Evolutionary conservation across 129 eudicot species (phyloP).

Genomic region (Flaveria linearis): DNA sequence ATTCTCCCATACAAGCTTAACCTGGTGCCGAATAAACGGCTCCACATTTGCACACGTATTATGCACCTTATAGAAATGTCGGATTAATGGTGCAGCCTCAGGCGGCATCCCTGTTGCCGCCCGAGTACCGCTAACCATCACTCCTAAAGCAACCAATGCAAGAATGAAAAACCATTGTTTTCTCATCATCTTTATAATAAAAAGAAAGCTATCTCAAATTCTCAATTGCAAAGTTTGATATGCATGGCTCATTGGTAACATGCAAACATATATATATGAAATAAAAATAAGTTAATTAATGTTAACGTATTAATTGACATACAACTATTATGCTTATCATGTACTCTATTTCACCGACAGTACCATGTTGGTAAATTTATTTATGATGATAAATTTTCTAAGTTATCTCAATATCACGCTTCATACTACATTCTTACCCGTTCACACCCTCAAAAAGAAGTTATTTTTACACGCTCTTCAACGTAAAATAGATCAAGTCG

Average conservation of each 20-base stretch:
- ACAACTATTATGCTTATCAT: slow-evolving; percentile 35
- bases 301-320: background rate
- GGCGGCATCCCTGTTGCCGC: slow-evolving; percentile 67
- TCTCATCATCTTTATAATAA: slow-evolving; percentile 31
- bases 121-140: slow-evolving; percentile 31
- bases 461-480: slow-evolving; percentile 16
- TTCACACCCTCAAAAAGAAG: slow-evolving; percentile 1
- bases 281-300: background rate
- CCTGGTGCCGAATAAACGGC: slow-evolving; percentile 66
- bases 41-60: slow-evolving; percentile 74
- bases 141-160: slow-evolving; percentile 41
- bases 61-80: slow-evolving; percentile 71
- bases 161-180: slow-evolving; percentile 36
- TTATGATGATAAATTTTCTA: slow-evolving; percentile 20
- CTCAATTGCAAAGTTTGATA: slow-evolving; percentile 17
- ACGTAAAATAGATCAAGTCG: background rate
- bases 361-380: slow-evolving; percentile 32
- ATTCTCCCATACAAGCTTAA: slow-evolving; percentile 37
- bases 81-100: slow-evolving; percentile 39
- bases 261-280: slow-evolving; percentile 16
- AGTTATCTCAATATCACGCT: slow-evolving; percentile 14
- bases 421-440: slow-evolving; percentile 19
- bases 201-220: slow-evolving; percentile 6
- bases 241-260: slow-evolving; percentile 30
- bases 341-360: slow-evolving; percentile 30